Conservation (phyloP, 495 filamentous ascomycete species). For the Xylaria intraflava region DNA sequence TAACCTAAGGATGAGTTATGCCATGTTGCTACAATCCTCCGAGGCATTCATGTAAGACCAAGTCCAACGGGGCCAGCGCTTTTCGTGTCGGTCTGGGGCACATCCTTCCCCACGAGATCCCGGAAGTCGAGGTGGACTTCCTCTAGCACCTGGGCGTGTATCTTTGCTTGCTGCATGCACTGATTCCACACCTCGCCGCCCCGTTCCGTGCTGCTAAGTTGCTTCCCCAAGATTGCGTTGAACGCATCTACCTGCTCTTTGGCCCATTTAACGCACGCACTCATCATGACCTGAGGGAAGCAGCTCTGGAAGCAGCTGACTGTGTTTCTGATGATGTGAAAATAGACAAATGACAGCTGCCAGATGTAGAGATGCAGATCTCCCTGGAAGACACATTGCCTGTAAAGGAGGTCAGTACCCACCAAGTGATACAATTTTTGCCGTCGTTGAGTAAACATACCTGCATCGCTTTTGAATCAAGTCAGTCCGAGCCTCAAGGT, state of each 20-base stretch:
- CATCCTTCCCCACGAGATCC: conserved; percentile 52
- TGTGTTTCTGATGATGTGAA: conserved; percentile 87
- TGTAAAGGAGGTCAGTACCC: conserved; percentile 35
- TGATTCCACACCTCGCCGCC: conserved; percentile 66
- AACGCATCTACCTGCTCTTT: conserved; percentile 88
- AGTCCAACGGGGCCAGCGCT: conserved; percentile 33
- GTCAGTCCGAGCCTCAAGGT: conserved; percentile 68
- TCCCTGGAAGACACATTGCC: conserved; percentile 90
- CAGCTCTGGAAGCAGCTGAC: conserved; percentile 81
- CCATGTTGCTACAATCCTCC: neutral
- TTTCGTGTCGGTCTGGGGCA: conserved; percentile 17
- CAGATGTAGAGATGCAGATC: conserved; percentile 87
- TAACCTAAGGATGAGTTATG: neutral
- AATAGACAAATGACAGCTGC: conserved; percentile 94
- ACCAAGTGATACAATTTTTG: neutral
- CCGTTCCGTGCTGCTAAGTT: conserved; percentile 72
- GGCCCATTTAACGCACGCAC: conserved; percentile 91
- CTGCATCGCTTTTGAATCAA: conserved; percentile 74
- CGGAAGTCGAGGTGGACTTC: conserved; percentile 90
- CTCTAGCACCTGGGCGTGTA: conserved; percentile 69
- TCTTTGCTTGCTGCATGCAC: conserved; percentile 74
- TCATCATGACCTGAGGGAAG: conserved; percentile 80
- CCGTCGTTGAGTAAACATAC: conserved; percentile 39
- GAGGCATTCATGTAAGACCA: conserved; percentile 27
- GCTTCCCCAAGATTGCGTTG: conserved; percentile 71